phyloP scores from a whole-genome alignment of 805 yeast genomes.

The Candida quercuum region DNA sequence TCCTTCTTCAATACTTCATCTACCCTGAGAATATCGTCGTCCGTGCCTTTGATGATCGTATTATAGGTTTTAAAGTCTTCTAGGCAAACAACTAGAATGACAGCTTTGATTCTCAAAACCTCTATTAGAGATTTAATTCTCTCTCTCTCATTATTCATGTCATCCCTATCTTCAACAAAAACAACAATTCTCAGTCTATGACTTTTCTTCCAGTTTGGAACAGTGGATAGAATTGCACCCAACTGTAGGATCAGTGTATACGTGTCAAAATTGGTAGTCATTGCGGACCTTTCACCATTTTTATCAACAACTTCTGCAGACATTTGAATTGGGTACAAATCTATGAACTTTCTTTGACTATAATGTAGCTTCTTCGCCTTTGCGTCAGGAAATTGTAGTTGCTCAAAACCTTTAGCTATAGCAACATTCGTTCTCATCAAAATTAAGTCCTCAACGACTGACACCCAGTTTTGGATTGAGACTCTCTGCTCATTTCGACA shows the following conservation, averaged over 20 bases:
- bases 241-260: conserved; percentile 89
- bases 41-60: conserved; percentile 67
- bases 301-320: conserved; percentile 69
- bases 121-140: conserved; percentile 61
- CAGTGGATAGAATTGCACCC: conserved; percentile 90
- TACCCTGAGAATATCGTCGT: conserved; percentile 39
- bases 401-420: conserved; percentile 81
- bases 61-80: conserved; percentile 58
- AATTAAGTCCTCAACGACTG: conserved; percentile 82
- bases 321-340: conserved; percentile 96
- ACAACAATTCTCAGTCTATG: conserved; percentile 77
- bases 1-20: conserved; percentile 49
- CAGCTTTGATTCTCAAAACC: conserved; percentile 81
- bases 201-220: conserved; percentile 83
- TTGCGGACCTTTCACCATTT: conserved; percentile 57
- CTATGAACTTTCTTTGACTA: conserved; percentile 54
- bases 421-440: conserved; percentile 90
- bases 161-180: conserved; percentile 75
- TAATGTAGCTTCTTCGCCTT: conserved; percentile 26
- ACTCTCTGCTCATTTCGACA: conserved; percentile 69
- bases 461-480: conserved; percentile 81
- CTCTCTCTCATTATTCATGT: conserved; percentile 61
- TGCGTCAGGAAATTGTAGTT: conserved; percentile 56
- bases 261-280: conserved; percentile 92
- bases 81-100: conserved; percentile 68